These are phyloP conservation scores for Paspalum vaginatum DNA, from an alignment of 176 grass and related monocot genomes.

Conservation along the genomic window DNA sequence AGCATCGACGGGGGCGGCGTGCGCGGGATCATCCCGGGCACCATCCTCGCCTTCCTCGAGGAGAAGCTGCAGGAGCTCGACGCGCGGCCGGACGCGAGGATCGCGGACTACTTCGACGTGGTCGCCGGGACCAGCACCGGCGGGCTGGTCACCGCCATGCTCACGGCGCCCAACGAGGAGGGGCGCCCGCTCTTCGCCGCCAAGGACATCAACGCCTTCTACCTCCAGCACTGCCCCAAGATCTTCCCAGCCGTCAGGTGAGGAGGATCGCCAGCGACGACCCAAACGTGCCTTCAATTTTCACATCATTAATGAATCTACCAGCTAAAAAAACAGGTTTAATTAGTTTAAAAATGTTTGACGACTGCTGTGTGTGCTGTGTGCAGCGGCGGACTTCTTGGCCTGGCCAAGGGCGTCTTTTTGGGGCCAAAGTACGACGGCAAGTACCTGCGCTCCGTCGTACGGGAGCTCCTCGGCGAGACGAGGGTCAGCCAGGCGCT, in stretches of 20 bases:
- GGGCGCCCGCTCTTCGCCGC: constrained; percentile 39
- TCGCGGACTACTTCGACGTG: constrained; percentile 80
- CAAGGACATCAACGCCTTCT: constrained; percentile 49
- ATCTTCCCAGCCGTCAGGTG: constrained; percentile 24
- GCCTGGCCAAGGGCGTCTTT: not conserved
- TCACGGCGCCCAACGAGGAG: constrained; percentile 14
- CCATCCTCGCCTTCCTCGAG: constrained; percentile 56
- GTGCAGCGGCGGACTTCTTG: not conserved
- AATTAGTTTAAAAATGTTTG: no score
- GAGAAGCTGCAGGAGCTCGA: constrained; percentile 45
- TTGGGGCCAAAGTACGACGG: constrained; percentile 38
- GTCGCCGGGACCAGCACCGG: constrained; percentile 76
- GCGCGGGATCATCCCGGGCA: constrained; percentile 57
- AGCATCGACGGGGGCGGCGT: constrained; percentile 63
- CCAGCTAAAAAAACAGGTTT: no score
- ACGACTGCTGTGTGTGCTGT: not conserved
- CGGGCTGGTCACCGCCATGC: constrained; percentile 50
- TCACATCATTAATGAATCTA: no score
- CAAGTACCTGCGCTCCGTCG: constrained; percentile 39
- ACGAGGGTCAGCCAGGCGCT: constrained; percentile 29
- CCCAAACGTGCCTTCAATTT: no score
- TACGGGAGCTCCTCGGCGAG: constrained; percentile 22
- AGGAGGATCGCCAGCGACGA: no score
- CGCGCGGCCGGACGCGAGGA: not conserved
- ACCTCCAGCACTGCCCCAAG: constrained; percentile 40